Base-by-base conservation (phyloP, 345 rosid species). In the Euphorbia lathyris region DNA sequence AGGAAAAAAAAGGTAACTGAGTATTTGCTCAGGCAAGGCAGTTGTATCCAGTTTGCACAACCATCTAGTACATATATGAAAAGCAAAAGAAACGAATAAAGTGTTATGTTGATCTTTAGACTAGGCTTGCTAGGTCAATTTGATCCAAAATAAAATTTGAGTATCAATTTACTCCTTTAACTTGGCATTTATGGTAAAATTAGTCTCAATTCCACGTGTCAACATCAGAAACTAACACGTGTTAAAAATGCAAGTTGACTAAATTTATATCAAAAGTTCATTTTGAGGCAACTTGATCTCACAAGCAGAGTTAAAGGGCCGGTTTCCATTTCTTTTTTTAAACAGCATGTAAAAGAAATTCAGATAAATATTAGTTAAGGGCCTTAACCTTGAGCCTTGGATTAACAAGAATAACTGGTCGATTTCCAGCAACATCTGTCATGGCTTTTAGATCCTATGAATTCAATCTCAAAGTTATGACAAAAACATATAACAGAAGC, bases 371-470 rank as follows among this genome's bases (percentile, higher is more conserved):
- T 16, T 51, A 12, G 48, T n/a, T 5, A 63, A 53, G 55, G 25
- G 34, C 68, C 75, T 34, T 30, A 62, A 87, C 98, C 93, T 93
- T 86, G 69, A 94, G 98, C 69, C 79, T 83, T 76, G 98, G 95
- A 78, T 89, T 94, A 67, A 94, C 75, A 64, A 94, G 93, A 77
- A 94, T 77, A 60, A 94, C 97, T 7, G 98, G 98, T 58, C 95
- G 84, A 61, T 68, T 82, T 66, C 96, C 93, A 65, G 96, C 98
- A 78, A 95, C 90, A 79, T 76, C 87, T 47, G 98, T 94, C 98
- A 94, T 94, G 13, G 91, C 98, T 83, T 77, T 80, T 38, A 94
- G 83, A 84, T 94, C 93, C 98, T 91, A 83, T 40, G 78, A 4
- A 56, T 48, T 60, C 50, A 76, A 65, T 42, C 30, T 53, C 9